Conservation (phyloP, 768 basidiomycete species). For the Hortiboletus campestris region DNA sequence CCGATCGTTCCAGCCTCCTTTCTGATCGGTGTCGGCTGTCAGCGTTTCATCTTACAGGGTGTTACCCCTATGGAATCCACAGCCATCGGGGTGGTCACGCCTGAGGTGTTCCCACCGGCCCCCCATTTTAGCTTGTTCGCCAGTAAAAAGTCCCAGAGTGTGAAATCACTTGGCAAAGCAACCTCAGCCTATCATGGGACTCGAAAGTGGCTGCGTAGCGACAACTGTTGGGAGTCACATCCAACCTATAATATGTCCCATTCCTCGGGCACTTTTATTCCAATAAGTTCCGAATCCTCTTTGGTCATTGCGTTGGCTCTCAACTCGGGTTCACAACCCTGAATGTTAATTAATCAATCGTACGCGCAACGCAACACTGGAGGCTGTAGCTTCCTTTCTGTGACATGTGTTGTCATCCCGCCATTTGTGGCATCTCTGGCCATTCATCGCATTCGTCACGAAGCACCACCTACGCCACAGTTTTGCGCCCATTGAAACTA, state of each 20-base stretch:
- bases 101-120: neutral
- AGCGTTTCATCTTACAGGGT: slow-evolving; percentile 2
- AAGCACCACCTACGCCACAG: slow-evolving; percentile 18
- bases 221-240: too few relatives aligned
- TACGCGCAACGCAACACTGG: neutral
- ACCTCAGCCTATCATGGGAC: too few relatives aligned
- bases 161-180: too few relatives aligned
- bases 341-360: slow-evolving; percentile 21
- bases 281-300: too few relatives aligned
- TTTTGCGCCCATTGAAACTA: slow-evolving; percentile 23
- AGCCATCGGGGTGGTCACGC: neutral
- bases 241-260: too few relatives aligned
- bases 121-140: neutral
- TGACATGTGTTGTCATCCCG: slow-evolving; percentile 11
- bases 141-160: too few relatives aligned
- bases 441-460: slow-evolving; percentile 9
- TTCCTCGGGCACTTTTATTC: too few relatives aligned
- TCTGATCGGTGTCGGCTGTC: slow-evolving; percentile 23
- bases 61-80: slow-evolving; percentile 1
- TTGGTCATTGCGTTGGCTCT: neutral
- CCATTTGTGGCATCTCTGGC: slow-evolving; percentile 6
- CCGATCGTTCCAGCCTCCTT: slow-evolving; percentile 18
- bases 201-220: too few relatives aligned
- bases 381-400: slow-evolving; percentile 15
- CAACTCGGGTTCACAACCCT: slow-evolving; percentile 19